Evolutionary conservation across 768 basidiomycete genomes (phyloP).

Genomic region (Leucocoprinus birnbaumii): DNA sequence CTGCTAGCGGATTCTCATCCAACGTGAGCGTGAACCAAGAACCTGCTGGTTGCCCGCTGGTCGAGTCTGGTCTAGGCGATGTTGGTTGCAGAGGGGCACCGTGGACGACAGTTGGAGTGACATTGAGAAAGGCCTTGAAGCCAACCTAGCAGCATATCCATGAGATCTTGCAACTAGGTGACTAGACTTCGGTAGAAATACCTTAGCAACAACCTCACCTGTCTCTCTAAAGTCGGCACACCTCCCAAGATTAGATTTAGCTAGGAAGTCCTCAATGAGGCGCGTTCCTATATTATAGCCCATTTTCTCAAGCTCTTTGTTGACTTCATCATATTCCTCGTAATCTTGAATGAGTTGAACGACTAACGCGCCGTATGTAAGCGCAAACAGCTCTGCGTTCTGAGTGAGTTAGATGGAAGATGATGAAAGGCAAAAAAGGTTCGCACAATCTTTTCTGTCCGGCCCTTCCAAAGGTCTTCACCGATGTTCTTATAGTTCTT

Average conservation of each 20-base stretch:
- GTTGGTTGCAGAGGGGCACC: slow-evolving; percentile 48
- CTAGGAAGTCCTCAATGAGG: slow-evolving; percentile 96
- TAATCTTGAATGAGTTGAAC: slow-evolving; percentile 99
- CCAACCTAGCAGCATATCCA: slow-evolving; percentile 62
- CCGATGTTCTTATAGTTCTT: slow-evolving; percentile 88
- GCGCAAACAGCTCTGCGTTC: slow-evolving; percentile 96
- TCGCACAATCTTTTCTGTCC: slow-evolving; percentile 92
- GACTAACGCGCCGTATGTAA: slow-evolving; percentile 97
- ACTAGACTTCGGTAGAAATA: slow-evolving; percentile 27
- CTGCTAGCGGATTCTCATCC: slow-evolving; percentile 95
- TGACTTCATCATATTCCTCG: slow-evolving; percentile 93
- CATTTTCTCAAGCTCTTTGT: slow-evolving; percentile 98
- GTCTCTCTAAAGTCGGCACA: slow-evolving; percentile 93
- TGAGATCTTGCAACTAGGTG: not conserved
- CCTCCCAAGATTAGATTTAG: slow-evolving; percentile 85
- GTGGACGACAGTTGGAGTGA: slow-evolving; percentile 81
- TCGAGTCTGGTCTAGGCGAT: slow-evolving; percentile 38
- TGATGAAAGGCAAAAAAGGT: not conserved
- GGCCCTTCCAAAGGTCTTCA: slow-evolving; percentile 94
- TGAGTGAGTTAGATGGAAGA: slow-evolving; percentile 32
- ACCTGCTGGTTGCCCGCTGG: slow-evolving; percentile 41
- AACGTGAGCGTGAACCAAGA: slow-evolving; percentile 80
- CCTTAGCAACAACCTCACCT: slow-evolving; percentile 94
- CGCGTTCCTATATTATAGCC: slow-evolving; percentile 97
- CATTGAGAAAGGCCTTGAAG: slow-evolving; percentile 96